These are phyloP conservation scores for Phalaenopsis hybrid DNA, from an alignment of 116 monocot species.

Conservation along the genomic window DNA sequence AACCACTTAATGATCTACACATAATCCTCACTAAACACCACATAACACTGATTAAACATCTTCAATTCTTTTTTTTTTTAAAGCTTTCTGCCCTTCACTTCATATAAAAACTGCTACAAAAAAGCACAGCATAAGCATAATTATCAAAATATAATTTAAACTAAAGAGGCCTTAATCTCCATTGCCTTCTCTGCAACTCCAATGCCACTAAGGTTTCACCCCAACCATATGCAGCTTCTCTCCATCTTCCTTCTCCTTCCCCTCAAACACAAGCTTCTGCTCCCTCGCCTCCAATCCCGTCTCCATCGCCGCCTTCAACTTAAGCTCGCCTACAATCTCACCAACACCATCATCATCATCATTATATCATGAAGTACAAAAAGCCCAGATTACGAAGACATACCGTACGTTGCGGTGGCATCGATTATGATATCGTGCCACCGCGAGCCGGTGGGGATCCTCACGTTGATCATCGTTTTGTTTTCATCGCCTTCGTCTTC, in stretches of 20 bases:
- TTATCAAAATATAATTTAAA: not conserved
- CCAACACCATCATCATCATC: no score
- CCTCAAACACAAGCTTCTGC: slow-evolving; percentile 34
- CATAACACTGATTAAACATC: not conserved
- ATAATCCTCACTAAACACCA: no score
- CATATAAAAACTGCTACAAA: not conserved
- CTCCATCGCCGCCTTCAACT: slow-evolving; percentile 19
- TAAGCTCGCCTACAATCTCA: slow-evolving; percentile 34
- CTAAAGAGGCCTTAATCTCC: not conserved
- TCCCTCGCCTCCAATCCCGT: slow-evolving; percentile 35
- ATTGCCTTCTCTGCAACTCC: not conserved
- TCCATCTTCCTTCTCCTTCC: slow-evolving; percentile 37
- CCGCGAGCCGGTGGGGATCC: slow-evolving; percentile 23
- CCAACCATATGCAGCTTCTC: slow-evolving; percentile 46
- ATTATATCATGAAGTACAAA: no score
- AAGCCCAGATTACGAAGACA: not conserved
- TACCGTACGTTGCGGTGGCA: slow-evolving; percentile 38
- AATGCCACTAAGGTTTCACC: slow-evolving; percentile 19
- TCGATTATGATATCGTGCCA: slow-evolving; percentile 29
- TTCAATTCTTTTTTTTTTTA: not conserved
- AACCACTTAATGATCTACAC: no score
- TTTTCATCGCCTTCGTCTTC: not conserved
- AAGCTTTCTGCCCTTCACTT: not conserved
- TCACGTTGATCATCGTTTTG: slow-evolving; percentile 17
- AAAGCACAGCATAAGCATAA: not conserved